These are phyloP conservation scores for Neurospora tetrasperma DNA, from an alignment of 495 filamentous ascomycete genomes.

Conservation along the genomic window DNA sequence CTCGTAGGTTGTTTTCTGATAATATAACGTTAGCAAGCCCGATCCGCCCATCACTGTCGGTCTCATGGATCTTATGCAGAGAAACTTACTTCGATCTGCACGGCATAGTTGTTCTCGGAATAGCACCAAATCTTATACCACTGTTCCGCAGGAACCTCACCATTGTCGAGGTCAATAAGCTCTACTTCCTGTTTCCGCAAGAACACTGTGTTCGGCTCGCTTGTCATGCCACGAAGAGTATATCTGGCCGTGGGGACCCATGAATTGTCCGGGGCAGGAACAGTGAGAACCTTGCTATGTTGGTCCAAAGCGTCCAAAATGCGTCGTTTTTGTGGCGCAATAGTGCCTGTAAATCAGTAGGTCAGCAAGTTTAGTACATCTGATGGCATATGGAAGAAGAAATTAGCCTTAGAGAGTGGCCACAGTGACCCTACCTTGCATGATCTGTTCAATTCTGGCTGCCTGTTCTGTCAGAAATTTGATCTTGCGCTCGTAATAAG, in stretches of 20 bases:
- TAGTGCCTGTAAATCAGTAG: not conserved
- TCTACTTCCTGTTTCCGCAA: conserved; percentile 23
- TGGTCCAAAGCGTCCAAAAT: not conserved
- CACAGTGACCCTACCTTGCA: conserved; percentile 11
- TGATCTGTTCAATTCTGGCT: conserved; percentile 11
- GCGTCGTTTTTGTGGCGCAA: not conserved
- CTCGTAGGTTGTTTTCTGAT: conserved; percentile 21
- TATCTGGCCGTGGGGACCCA: conserved; percentile 32
- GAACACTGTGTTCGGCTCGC: conserved; percentile 24
- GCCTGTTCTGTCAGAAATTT: conserved; percentile 6
- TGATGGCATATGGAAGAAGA: not conserved
- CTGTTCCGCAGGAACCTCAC: conserved; percentile 18
- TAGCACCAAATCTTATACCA: conserved; percentile 35
- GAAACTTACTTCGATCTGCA: conserved; percentile 27
- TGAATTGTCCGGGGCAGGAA: conserved; percentile 20
- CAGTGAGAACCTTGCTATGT: conserved; percentile 15
- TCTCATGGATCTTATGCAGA: conserved; percentile 1
- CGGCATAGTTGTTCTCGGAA: conserved; percentile 14
- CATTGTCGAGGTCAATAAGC: conserved; percentile 12
- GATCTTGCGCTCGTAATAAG: conserved; percentile 14
- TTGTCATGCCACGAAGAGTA: conserved; percentile 31
- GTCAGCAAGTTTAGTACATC: conserved; percentile 1
- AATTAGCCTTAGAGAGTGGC: not conserved
- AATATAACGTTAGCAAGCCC: not conserved
- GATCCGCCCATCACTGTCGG: not conserved